Evolutionary conservation across 129 eudicot genomes (phyloP), one percentile per base, ranked within the genome.

Genomic region (Escallonia herrerae): DNA sequence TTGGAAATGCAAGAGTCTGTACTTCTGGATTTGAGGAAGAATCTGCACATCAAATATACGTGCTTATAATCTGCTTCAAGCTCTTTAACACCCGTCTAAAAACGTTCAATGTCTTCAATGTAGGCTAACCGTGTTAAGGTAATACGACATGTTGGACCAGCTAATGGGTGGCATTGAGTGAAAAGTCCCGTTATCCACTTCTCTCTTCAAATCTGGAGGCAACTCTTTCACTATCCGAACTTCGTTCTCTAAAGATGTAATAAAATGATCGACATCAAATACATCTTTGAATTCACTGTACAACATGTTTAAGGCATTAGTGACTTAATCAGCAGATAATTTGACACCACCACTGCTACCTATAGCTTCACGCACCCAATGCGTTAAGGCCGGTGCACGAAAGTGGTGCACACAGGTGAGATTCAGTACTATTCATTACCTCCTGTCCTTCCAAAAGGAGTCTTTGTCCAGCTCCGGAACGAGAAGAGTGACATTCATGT

Each of bases 101-200:
- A 3, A 8, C 3, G 12, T 8, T 51, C 11, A 3, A 51, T 51
- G 3, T 51, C 12, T 4, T 51, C 56, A 51, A 51, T 3, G 12
- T 51, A 6, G 3, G n/a, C 56, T 51, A 51, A 51, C 56, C 11
- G 56, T 51, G 56, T 51, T 7, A 11, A 51, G 56, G 56, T 73
- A 73, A 44, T 73, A 73, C 4, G 66, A 52, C 13, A 65, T 73
- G 55, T 57, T 39, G 37, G 77, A 73, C 77, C 77, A 73, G 55
- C 77, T 73, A 65, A 73, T 33, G 42, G 77, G 77, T 5, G 77
- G 71, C 67, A 73, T n/a, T 8, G 77, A 65, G 65, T 63, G 52
- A 52, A 64, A 56, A 15, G 22, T 47, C 47, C 77, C 71, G 7
- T 40, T 38, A 12, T 73, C 77, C 2, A 73, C 71, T 56, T 60